A percentile compares a stretch with the other conserved stretches of the same genome.
Evolutionary conservation across 2,329 filamentous ascomycete species (phyloP).

Genomic region (Fusarium falciforme): DNA sequence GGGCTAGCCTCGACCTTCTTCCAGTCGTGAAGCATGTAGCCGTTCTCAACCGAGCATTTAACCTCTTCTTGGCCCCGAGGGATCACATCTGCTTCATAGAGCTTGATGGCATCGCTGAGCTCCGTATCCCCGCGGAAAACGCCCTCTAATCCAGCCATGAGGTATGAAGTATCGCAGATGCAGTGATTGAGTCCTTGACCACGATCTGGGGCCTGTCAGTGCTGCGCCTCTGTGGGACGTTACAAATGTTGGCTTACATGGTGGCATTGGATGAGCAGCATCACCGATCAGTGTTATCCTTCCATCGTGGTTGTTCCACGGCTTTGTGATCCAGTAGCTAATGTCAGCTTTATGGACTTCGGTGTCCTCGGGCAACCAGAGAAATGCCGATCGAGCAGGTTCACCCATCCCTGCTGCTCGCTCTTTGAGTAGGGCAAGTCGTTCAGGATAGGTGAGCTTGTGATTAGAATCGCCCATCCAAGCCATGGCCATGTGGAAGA

Average conservation of each 20-base stretch:
- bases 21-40: slow-evolving; percentile 40
- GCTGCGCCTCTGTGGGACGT: too few relatives aligned
- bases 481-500: slow-evolving; percentile 42
- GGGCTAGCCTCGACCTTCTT: slow-evolving; percentile 34
- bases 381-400: slow-evolving; percentile 33
- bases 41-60: slow-evolving; percentile 38
- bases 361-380: slow-evolving; percentile 37
- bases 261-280: slow-evolving; percentile 40
- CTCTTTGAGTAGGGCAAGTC: slow-evolving; percentile 36
- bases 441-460: slow-evolving; percentile 26
- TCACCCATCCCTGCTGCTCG: slow-evolving; percentile 31
- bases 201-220: slow-evolving; percentile 19
- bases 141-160: slow-evolving; percentile 16
- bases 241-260: slow-evolving; percentile 20
- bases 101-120: slow-evolving; percentile 10
- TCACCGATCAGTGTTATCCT: slow-evolving; percentile 36
- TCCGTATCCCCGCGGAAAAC: background rate
- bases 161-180: slow-evolving; percentile 31
- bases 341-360: slow-evolving; percentile 41
- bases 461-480: slow-evolving; percentile 34
- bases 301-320: slow-evolving; percentile 32
- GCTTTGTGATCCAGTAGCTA: slow-evolving; percentile 37
- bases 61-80: slow-evolving; percentile 38
- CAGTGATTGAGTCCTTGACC: slow-evolving; percentile 40
- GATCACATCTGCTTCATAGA: slow-evolving; percentile 35